Percentiles rank a stretch among this genome's conserved stretches.
phyloP scores from a whole-genome alignment of 257 asterid genomes.

The Handroanthus guayacan region DNA sequence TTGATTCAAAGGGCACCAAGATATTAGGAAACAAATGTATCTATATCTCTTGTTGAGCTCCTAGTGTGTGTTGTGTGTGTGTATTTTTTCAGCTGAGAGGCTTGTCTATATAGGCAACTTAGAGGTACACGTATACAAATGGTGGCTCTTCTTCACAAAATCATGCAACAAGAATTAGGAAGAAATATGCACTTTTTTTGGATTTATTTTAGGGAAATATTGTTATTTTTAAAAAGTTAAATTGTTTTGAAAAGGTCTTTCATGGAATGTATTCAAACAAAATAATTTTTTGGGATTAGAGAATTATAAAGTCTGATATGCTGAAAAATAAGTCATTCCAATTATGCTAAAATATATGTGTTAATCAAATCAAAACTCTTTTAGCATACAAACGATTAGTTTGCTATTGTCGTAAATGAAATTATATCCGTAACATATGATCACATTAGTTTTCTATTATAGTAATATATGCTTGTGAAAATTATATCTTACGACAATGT shows the following conservation, averaged over 20 bases:
- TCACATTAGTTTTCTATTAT: too few species aligned
- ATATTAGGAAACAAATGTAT: neutral
- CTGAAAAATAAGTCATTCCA: too few species aligned
- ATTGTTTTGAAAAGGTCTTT: neutral
- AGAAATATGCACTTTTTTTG: neutral
- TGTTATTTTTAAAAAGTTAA: neutral
- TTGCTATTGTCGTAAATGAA: too few species aligned
- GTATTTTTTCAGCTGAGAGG: conserved; percentile 8
- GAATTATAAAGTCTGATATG: too few species aligned
- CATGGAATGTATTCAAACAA: neutral
- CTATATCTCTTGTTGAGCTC: neutral
- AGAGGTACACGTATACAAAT: neutral
- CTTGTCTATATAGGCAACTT: conserved; percentile 26
- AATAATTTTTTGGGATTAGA: too few species aligned
- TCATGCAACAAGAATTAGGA: neutral
- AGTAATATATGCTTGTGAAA: too few species aligned
- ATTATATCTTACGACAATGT: too few species aligned
- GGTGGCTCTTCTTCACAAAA: neutral
- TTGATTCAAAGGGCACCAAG: neutral
- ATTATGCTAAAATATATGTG: too few species aligned
- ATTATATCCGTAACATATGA: too few species aligned
- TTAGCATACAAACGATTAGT: too few species aligned
- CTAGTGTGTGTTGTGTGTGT: conserved; percentile 26
- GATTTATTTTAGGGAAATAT: neutral
- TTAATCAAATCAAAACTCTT: too few species aligned